Evolutionary conservation across 2,329 filamentous ascomycete genomes (phyloP).

Genomic region (Aureobasidium sp.): DNA sequence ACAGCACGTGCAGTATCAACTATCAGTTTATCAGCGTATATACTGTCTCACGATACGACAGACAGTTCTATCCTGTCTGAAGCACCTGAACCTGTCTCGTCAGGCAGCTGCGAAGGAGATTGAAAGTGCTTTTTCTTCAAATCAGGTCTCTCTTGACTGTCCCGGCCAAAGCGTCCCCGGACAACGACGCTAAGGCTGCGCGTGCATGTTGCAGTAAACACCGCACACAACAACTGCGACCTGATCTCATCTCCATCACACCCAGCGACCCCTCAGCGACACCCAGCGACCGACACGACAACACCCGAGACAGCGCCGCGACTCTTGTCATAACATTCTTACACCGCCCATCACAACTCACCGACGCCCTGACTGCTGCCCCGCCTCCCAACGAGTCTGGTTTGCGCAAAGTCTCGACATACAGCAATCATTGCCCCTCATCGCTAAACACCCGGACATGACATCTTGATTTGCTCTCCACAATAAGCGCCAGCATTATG

Average conservation of each 20-base stretch:
- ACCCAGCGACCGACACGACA: not conserved
- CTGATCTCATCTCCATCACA: not conserved
- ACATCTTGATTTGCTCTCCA: not conserved
- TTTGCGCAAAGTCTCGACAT: not conserved
- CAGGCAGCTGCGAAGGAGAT: slow-evolving; percentile 5
- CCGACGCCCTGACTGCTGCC: not conserved
- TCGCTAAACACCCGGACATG: not conserved
- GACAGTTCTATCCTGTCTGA: not conserved
- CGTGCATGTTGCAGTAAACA: slow-evolving; percentile 9
- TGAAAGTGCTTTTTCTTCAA: not conserved
- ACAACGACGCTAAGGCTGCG: slow-evolving; percentile 3
- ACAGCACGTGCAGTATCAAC: not conserved
- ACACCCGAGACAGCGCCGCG: slow-evolving; percentile 4
- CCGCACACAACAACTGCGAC: not conserved
- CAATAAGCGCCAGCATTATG: slow-evolving; percentile 3
- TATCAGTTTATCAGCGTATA: not conserved
- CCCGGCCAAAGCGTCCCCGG: slow-evolving; percentile 3
- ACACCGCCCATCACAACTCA: not conserved
- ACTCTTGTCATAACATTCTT: not conserved
- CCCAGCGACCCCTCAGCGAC: slow-evolving; percentile 1
- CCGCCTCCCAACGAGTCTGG: not conserved
- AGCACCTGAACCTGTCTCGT: not conserved
- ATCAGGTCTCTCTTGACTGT: not conserved
- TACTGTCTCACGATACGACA: not conserved
- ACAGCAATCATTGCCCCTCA: not conserved